Evolutionary conservation across 352 stramenopile genomes (phyloP), one percentile per base, ranked within the genome.

Genomic region (Phytophthora multivora): DNA sequence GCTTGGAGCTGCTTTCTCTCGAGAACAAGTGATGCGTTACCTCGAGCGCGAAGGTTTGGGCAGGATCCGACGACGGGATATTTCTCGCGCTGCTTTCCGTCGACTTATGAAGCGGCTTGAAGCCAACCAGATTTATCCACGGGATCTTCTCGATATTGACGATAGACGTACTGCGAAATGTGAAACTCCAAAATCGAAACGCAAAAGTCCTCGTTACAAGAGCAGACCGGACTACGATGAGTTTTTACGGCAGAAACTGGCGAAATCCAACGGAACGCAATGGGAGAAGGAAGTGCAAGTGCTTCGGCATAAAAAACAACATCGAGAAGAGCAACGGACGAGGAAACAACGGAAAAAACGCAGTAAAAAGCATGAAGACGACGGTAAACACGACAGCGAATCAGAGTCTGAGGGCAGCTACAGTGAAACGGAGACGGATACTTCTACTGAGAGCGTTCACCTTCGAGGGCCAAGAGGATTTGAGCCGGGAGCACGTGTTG

Each of bases 1-100:
- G 30, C 67, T 94, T 18, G 83, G 81, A 12, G 55, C 82, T n/a
- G 67, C 59, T 19, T 89, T 77, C 30, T 85, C 77, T 18, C 79
- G 71, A 5, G 79, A 86, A 35, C 82, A 90, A 61, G 57, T 91
- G 15, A 43, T 93, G 46, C 71, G 77, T 2, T 84, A 80, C 42
- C 63, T 93, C 1, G 70, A 86, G 19, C 60, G 66, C 4, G 69
- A 88, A 63, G 54, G 66, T 15, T 31, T 63, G 60, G 80, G 43
- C 61, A 83, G 69, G 59, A 69, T 84, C 19, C 66, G 70, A 13
- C 41, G 83, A 60, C 39, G 61, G 66, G 25, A 73, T 43, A 60
- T 86, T 23, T 59, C 63, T 31, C 62, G 74, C 30, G 41, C 52
- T 39, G 72, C 65, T 7, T 84, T 84, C 41, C 56, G 66, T 1